Conservation (phyloP, 306 rosid species). For the Castanopsis chinensis region DNA sequence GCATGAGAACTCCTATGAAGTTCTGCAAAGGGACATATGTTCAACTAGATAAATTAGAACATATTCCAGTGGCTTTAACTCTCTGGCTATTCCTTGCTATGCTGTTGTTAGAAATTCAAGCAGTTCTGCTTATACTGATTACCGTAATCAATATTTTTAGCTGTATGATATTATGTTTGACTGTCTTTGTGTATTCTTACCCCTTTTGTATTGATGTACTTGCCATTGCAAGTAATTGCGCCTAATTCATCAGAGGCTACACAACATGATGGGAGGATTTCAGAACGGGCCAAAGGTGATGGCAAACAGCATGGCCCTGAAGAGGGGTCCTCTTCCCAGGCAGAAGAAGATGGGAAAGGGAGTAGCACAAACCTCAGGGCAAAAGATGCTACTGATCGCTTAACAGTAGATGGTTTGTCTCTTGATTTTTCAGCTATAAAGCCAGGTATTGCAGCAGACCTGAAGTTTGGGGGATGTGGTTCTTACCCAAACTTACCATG, state of each 20-base stretch:
- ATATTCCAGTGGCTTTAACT: background rate
- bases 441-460: constrained; percentile 82
- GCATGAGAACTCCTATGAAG: background rate
- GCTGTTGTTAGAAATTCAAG: background rate
- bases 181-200: constrained; percentile 12
- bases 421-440: constrained; percentile 69
- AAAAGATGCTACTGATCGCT: constrained; percentile 58
- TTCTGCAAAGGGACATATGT: background rate
- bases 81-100: background rate
- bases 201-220: constrained; percentile 39
- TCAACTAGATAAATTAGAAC: background rate
- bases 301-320: constrained; percentile 63
- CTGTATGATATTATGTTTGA: background rate
- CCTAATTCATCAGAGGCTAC: constrained; percentile 50
- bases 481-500: constrained; percentile 87
- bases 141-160: background rate
- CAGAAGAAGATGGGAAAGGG: constrained; percentile 68
- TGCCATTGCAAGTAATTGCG: constrained; percentile 41
- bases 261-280: constrained; percentile 55
- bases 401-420: constrained; percentile 48
- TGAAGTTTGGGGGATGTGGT: constrained; percentile 91
- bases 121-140: constrained; percentile 2
- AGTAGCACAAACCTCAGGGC: constrained; percentile 64
- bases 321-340: constrained; percentile 70
- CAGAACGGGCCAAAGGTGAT: constrained; percentile 63